Evolutionary conservation across 164 flowering plant genomes (phyloP), one percentile per base, ranked within the genome.

Genomic region (Liquidambar formosana): DNA sequence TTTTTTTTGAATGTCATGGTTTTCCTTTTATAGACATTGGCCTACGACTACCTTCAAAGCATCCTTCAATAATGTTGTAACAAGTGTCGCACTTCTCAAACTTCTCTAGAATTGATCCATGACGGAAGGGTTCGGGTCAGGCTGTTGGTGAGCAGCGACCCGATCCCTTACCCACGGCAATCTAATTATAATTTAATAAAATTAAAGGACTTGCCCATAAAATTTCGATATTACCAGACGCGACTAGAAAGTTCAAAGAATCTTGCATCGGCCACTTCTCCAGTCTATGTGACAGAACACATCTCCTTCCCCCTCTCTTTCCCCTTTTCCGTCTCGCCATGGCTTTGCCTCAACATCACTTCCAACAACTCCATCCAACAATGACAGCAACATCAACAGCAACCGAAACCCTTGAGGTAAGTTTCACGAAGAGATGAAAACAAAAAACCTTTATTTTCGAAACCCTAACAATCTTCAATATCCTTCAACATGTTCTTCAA

Each of bases 281-380:
- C 18, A 14, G 1, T 53, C 16, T 10, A 33, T 66, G 10, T 26
- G 6, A 58, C 43, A 10, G 1, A n/a, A 2, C 25, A 2, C 47
- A 4, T 16, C 51, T 28, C 56, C 18, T 23, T 14, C 57, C 57
- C 44, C 28, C 59, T 59, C 54, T 26, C 16, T n/a, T n/a, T n/a
- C 67, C 64, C 45, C 67, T 33, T 58, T 16, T 22, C 19, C 69
- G 48, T 71, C 22, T 33, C 71, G 73, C 68, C 57, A 84, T 84
- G 87, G 85, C 81, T 67, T 62, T 80, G 25, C 86, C 80, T 8
- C 84, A 76, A 18, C 79, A 81, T 69, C 88, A 83, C 10, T 76
- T 71, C 25, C 82, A 75, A 23, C 81, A 73, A 27, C 68, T 61
- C 51, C 70, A 59, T 48, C 41, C 78, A 72, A 19, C 67, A 58